Base-by-base conservation (phyloP, 2,329 filamentous ascomycete species). In the Fusarium nodosum region DNA sequence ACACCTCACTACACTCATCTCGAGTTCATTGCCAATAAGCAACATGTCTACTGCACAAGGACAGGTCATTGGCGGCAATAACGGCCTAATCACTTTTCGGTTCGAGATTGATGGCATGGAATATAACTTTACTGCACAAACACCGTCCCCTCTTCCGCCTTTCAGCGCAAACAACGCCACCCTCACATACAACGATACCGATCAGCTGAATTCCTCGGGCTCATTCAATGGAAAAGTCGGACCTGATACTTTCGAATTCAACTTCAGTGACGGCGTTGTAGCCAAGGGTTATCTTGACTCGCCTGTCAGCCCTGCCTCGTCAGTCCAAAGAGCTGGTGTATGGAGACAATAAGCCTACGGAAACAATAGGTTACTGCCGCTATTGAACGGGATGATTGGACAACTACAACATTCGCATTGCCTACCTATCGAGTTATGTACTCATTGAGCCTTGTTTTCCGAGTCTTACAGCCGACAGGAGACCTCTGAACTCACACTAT, bases 301-400 rank as follows among this genome's bases (percentile, higher is more conserved):
- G 3, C 34, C 18, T 7, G 2, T 38, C 34, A 4, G 1, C 5
- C 18, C 18, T 38, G 18, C 18, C 18, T 3, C 3, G 5, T 1
- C 1, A 3, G 1, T 38, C 16, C 10, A 9, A 5, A 18, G 34
- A n/a, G 2, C 11, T 11, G 9, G 9, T 36, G 8, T 11, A n/a
- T 11, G 34, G 34, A n/a, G 16, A 18, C 5, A 33, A 3, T 36
- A n/a, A 36, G 16, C 16, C 9, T 36, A 13, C 31, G 18, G 8
- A 38, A 33, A 15, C 31, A 3, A 33, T 33, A 16, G 4, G 9
- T 7, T 12, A 12, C 18, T n/a, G 10, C 10, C 2, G n/a, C 15
- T 1, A 3, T 38, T 38, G 34, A 18, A 12, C 5, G 10, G 18
- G 18, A 16, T 11, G 18, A 20, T 7, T n/a, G n/a, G 1, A 5